Percentiles rank a stretch among this genome's conserved stretches.
Conservation (phyloP, 2,329 filamentous ascomycete genomes). For the Cladophialophora immunda region DNA sequence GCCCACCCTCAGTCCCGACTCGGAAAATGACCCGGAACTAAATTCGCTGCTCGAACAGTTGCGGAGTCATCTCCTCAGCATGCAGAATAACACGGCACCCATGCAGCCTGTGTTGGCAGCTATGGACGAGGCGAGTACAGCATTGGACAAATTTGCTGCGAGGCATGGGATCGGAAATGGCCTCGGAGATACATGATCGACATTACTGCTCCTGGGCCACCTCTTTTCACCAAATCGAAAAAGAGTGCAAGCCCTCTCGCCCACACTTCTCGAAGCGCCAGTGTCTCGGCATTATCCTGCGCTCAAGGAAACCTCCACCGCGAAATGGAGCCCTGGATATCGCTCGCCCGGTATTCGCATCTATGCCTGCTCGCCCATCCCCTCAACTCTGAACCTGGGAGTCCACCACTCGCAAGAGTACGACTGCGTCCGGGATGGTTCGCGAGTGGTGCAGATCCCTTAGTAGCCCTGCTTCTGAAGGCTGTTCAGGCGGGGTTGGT, state of each 20-base stretch:
- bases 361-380: too few species aligned
- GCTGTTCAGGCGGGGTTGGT: too few species aligned
- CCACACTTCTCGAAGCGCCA: too few species aligned
- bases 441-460: too few species aligned
- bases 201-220: neutral
- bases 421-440: too few species aligned
- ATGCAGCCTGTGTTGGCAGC: conserved; percentile 29
- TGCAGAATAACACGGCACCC: conserved; percentile 50
- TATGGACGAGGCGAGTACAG: conserved; percentile 24
- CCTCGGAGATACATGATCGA: neutral
- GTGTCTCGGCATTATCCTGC: too few species aligned
- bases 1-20: neutral
- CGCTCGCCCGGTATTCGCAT: too few species aligned
- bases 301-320: too few species aligned
- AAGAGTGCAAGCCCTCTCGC: neutral
- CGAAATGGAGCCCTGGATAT: too few species aligned
- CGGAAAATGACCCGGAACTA: conserved; percentile 49
- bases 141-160: conserved; percentile 28
- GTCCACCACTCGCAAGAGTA: too few species aligned
- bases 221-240: neutral
- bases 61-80: conserved; percentile 54
- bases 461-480: too few species aligned
- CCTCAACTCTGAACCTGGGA: too few species aligned
- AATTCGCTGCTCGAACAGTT: conserved; percentile 50
- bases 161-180: conserved; percentile 10